Conservation (phyloP, 345 rosid species). For the Gossypium thurberi region DNA sequence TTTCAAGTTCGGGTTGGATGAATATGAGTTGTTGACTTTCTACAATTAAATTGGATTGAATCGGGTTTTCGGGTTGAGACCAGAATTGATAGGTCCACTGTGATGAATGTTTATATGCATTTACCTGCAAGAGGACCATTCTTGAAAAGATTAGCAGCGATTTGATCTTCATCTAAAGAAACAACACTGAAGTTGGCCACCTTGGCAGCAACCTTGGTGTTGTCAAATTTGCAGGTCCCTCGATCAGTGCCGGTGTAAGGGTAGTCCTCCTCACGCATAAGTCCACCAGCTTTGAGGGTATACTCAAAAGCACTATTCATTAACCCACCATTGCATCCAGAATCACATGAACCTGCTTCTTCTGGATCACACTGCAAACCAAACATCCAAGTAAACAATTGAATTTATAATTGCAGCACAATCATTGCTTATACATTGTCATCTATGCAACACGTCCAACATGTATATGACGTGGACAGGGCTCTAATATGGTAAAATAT, state of each 20-base stretch:
- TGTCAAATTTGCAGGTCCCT: conserved; percentile 65
- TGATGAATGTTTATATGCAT: neutral
- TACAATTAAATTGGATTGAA: no score
- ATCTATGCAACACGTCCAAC: no score
- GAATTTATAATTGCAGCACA: neutral
- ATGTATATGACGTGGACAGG: no score
- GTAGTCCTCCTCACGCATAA: conserved; percentile 85
- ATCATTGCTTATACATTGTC: no score
- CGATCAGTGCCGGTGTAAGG: conserved; percentile 80
- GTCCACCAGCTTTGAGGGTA: conserved; percentile 79
- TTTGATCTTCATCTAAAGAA: conserved; percentile 81
- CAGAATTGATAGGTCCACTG: no score
- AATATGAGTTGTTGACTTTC: no score
- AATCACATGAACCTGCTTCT: conserved; percentile 64
- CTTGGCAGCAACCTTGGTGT: conserved; percentile 66
- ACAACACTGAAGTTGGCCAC: conserved; percentile 88
- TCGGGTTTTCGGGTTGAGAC: no score
- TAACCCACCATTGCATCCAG: conserved; percentile 89
- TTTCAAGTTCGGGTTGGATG: no score
- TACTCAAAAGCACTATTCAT: conserved; percentile 91
- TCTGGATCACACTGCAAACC: conserved; percentile 86
- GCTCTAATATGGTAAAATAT: no score
- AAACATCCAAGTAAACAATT: neutral
- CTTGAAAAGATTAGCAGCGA: conserved; percentile 87
- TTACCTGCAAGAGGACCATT: conserved; percentile 89